phyloP scores from a whole-genome alignment of 2,329 filamentous ascomycete genomes.

The Aspergillus sp. region DNA sequence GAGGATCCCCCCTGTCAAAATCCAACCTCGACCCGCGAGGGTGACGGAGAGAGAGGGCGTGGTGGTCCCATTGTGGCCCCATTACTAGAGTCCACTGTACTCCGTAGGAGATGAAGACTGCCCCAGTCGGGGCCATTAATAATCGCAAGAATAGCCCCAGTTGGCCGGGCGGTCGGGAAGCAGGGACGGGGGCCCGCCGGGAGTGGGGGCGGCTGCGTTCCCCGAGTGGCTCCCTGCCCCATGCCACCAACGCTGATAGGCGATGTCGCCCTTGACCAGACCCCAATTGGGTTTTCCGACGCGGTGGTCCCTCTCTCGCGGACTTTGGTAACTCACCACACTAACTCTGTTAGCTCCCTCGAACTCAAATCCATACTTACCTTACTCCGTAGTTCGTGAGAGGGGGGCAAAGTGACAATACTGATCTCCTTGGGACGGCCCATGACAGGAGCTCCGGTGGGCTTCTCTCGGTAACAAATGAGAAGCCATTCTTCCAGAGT shows the following conservation, averaged over 20 bases:
- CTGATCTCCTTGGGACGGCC: background rate
- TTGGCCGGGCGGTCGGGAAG: constrained; percentile 12
- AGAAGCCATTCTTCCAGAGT: background rate
- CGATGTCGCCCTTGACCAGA: no score
- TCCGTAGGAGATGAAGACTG: background rate
- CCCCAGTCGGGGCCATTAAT: background rate
- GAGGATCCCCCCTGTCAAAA: no score
- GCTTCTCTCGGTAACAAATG: background rate
- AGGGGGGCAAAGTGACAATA: background rate
- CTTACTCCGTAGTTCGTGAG: no score
- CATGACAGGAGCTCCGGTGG: no score
- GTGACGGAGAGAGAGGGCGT: no score
- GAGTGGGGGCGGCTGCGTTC: constrained; percentile 24
- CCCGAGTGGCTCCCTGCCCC: constrained; percentile 18
- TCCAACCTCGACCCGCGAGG: no score
- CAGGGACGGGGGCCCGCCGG: constrained; percentile 19
- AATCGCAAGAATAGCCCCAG: background rate
- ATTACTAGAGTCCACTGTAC: no score
- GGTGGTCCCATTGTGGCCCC: no score
- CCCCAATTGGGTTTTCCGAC: background rate
- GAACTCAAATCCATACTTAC: no score
- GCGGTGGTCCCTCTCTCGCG: background rate
- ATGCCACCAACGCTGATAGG: background rate
- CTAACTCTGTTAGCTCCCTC: background rate
- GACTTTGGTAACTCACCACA: background rate